Evolutionary conservation across 305 asterid genomes (phyloP).

Genomic region (Fraxinus sp.): DNA sequence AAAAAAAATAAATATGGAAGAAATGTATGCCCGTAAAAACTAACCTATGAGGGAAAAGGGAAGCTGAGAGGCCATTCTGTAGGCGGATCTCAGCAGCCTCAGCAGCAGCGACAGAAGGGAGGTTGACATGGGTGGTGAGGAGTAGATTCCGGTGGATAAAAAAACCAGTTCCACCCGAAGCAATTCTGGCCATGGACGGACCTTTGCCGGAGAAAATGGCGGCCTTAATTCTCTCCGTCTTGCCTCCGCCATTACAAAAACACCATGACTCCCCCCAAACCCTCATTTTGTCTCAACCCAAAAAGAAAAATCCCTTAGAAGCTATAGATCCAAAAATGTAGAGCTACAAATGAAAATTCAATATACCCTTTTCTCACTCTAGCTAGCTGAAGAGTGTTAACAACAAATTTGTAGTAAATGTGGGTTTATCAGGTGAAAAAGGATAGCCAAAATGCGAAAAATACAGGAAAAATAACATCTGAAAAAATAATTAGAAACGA

Average conservation of each 20-base stretch:
- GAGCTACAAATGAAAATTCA: constrained; percentile 33
- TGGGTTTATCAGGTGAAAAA: background rate
- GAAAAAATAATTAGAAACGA: background rate
- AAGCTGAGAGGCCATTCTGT: constrained; percentile 61
- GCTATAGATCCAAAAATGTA: constrained; percentile 45
- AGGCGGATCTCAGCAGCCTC: constrained; percentile 94
- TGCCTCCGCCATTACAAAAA: constrained; percentile 92
- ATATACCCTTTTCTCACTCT: constrained; percentile 20
- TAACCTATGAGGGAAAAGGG: constrained; percentile 89
- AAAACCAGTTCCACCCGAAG: constrained; percentile 72
- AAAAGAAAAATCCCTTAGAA: constrained; percentile 15
- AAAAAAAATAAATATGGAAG: background rate
- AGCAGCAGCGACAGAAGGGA: constrained; percentile 78
- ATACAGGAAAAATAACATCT: background rate
- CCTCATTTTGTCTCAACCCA: constrained; percentile 48
- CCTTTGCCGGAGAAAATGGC: constrained; percentile 75
- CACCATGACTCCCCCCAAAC: constrained; percentile 82
- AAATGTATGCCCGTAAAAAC: constrained; percentile 9
- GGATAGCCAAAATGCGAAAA: background rate
- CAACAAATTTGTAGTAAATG: background rate
- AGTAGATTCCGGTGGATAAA: constrained; percentile 92
- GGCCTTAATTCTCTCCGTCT: constrained; percentile 84
- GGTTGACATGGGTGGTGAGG: constrained; percentile 79
- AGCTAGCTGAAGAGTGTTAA: constrained; percentile 24
- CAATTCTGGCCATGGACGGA: constrained; percentile 73